These are phyloP conservation scores for Pseudotsuga menziesii DNA, from an alignment of 75 land plant genomes.

Conservation along the genomic window DNA sequence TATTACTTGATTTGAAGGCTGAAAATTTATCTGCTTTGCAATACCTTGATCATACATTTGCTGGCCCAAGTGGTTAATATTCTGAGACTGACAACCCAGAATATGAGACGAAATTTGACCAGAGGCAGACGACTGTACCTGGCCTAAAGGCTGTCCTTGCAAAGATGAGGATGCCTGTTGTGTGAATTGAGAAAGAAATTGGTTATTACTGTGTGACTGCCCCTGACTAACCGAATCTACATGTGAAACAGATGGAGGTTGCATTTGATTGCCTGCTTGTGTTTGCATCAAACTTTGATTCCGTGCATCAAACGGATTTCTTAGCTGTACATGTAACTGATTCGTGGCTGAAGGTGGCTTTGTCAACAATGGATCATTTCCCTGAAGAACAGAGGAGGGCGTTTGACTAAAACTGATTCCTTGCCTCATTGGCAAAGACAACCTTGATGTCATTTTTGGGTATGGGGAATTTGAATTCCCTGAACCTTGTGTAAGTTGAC, in stretches of 20 bases:
- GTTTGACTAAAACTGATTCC: constrained; percentile 10
- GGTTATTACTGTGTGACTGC: constrained; percentile 9
- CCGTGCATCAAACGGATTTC: constrained; percentile 26
- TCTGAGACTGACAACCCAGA: constrained; percentile 16
- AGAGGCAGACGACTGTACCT: constrained; percentile 7
- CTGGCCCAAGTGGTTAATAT: constrained; percentile 26
- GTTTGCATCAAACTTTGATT: constrained; percentile 13
- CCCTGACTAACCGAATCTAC: constrained; percentile 13
- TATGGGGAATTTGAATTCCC: constrained; percentile 16
- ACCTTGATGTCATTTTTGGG: constrained; percentile 10
- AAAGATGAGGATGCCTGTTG: constrained; percentile 3
- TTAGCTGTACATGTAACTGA: constrained; percentile 20
- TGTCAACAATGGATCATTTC: constrained; percentile 11
- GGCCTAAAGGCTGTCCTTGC: constrained; percentile 5
- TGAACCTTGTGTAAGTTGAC: constrained; percentile 30
- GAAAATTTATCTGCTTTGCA: constrained; percentile 18
- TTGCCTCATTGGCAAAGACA: constrained; percentile 7
- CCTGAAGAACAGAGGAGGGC: constrained; percentile 12
- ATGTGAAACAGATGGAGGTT: constrained; percentile 15
- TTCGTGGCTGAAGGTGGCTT: constrained; percentile 8
- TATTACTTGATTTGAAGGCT: constrained; percentile 21
- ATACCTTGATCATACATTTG: constrained; percentile 24
- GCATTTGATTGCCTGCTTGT: constrained; percentile 24
- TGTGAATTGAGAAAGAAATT: constrained; percentile 7
- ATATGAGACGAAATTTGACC: constrained; percentile 5